Evolutionary conservation across 495 filamentous ascomycete genomes (phyloP).

Genomic region (Pseudevernia furfuracea): DNA sequence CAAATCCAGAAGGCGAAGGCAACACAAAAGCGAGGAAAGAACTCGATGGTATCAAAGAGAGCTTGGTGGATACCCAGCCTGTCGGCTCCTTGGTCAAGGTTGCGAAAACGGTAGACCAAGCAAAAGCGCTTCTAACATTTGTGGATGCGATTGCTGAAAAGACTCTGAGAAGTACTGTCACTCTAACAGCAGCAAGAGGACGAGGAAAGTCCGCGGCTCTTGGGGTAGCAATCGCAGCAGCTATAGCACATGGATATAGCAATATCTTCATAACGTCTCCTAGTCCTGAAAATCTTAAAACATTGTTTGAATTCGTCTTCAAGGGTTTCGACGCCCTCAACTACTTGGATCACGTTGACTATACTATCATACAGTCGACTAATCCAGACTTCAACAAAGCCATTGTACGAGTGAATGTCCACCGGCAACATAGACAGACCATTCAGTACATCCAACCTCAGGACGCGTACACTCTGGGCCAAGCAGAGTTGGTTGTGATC

Average conservation of each 20-base stretch:
- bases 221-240: constrained; percentile 88
- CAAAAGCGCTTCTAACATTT: constrained; percentile 88
- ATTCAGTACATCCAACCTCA: constrained; percentile 98
- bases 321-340: constrained; percentile 93
- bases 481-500: constrained; percentile 93
- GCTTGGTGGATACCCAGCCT: constrained; percentile 73
- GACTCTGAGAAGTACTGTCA: constrained; percentile 85
- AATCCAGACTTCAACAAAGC: constrained; percentile 99
- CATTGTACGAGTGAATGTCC: constrained; percentile 92
- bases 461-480: constrained; percentile 87
- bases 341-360: constrained; percentile 91
- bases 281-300: constrained; percentile 96
- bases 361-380: constrained; percentile 96
- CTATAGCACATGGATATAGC: constrained; percentile 91
- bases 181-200: constrained; percentile 88
- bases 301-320: constrained; percentile 96
- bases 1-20: constrained; percentile 55
- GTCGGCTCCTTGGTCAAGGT: constrained; percentile 76
- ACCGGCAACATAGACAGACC: constrained; percentile 91
- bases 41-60: constrained; percentile 80
- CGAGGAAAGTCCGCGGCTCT: constrained; percentile 95
- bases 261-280: constrained; percentile 99
- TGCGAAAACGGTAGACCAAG: constrained; percentile 88
- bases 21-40: constrained; percentile 64
- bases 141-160: constrained; percentile 96